Percentiles rank a stretch among this genome's conserved stretches.
Evolutionary conservation across 2,329 filamentous ascomycete species (phyloP).

Genomic region (Alternaria ventricosa): DNA sequence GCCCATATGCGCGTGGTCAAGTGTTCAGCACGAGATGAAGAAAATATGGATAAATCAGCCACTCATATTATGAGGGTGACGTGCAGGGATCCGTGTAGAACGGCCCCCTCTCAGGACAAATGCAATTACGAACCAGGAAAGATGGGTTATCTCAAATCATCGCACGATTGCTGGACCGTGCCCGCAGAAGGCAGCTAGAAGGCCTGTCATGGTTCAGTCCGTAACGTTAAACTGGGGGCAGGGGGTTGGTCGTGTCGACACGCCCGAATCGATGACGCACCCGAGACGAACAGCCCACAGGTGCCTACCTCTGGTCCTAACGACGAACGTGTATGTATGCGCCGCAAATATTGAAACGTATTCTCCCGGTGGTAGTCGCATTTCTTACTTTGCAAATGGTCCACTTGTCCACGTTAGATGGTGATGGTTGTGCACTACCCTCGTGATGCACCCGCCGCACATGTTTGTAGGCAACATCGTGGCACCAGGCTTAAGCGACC

Average conservation of each 20-base stretch:
- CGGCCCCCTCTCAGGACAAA: neutral
- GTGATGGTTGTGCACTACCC: constrained; percentile 3
- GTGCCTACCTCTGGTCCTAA: neutral
- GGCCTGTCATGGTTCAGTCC: constrained; percentile 1
- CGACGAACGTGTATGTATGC: neutral
- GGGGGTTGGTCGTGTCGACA: neutral
- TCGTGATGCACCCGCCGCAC: constrained; percentile 6
- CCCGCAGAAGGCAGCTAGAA: neutral
- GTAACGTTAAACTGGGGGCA: neutral
- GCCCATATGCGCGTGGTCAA: constrained; percentile 29
- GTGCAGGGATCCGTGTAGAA: neutral
- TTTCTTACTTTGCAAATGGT: neutral
- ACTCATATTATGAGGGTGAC: constrained; percentile 1
- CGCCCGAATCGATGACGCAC: neutral
- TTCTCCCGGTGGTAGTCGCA: constrained; percentile 7
- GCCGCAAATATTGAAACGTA: constrained; percentile 1
- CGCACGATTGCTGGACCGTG: neutral
- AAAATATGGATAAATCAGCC: constrained; percentile 23
- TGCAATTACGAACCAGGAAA: neutral
- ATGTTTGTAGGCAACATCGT: neutral
- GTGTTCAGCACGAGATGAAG: neutral
- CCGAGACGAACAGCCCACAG: neutral
- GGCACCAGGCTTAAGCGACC: constrained; percentile 12
- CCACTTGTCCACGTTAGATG: neutral
- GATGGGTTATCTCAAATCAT: neutral